Conservation (phyloP, 2,329 filamentous ascomycete species). For the Sporothrix variecibatus region DNA sequence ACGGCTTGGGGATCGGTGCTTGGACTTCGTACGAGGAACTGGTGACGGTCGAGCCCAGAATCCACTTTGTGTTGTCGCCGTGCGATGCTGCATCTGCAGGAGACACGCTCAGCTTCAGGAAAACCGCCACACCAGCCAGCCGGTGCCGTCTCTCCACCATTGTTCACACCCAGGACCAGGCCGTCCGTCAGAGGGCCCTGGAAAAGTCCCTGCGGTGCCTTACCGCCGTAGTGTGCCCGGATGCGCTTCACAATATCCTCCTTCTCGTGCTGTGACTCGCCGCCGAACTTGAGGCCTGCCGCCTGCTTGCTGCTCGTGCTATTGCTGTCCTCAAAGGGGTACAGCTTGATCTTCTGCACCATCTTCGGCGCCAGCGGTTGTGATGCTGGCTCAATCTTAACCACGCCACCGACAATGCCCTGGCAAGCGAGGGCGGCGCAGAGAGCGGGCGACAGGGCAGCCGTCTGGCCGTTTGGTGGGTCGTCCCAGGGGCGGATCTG, state of each 20-base stretch:
- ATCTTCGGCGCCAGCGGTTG: conserved; percentile 61
- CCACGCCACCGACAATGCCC: conserved; percentile 78
- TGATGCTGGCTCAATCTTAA: conserved; percentile 83
- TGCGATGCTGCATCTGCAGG: conserved; percentile 29
- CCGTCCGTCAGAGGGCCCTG: conserved; percentile 88
- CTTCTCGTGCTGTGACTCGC: conserved; percentile 79
- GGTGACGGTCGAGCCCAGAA: conserved; percentile 69
- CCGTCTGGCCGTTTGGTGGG: conserved; percentile 77
- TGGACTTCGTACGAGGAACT: conserved; percentile 76
- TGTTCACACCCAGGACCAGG: conserved; percentile 66
- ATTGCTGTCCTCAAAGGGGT: conserved; percentile 67
- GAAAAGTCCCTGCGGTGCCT: conserved; percentile 63
- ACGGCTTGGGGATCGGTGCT: conserved; percentile 66
- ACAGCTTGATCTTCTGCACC: conserved; percentile 67
- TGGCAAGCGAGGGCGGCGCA: conserved; percentile 72
- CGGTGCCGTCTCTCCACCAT: conserved; percentile 47
- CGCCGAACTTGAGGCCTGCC: conserved; percentile 77
- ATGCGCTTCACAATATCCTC: conserved; percentile 76
- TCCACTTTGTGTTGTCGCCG: conserved; percentile 62
- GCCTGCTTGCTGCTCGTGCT: conserved; percentile 53
- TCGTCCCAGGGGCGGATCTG: conserved; percentile 79
- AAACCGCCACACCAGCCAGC: conserved; percentile 78
- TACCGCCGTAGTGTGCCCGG: conserved; percentile 67
- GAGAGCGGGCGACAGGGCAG: conserved; percentile 74
- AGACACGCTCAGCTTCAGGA: conserved; percentile 69